phyloP scores from a whole-genome alignment of 345 rosid genomes.

The Boechera divaricarpa region DNA sequence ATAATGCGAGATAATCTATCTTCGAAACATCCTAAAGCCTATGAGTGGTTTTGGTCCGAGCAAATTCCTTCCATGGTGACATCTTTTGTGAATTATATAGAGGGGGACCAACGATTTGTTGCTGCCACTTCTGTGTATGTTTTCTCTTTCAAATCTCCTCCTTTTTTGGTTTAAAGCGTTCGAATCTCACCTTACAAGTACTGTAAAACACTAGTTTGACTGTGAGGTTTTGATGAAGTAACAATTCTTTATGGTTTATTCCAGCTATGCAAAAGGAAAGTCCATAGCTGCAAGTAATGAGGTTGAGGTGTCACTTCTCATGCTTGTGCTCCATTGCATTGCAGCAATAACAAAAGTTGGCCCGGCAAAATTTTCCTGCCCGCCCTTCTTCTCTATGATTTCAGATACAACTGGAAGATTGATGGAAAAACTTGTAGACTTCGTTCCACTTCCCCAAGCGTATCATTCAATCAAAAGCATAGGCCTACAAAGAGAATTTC shows the following conservation, averaged over 20 bases:
- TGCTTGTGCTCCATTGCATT: constrained; percentile 79
- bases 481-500: constrained; percentile 89
- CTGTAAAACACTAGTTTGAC: constrained; percentile 17
- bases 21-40: constrained; percentile 72
- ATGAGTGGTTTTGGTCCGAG: constrained; percentile 88
- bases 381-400: constrained; percentile 65
- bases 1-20: constrained; percentile 76
- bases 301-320: constrained; percentile 78
- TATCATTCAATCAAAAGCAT: constrained; percentile 71
- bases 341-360: constrained; percentile 92
- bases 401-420: constrained; percentile 82
- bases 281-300: constrained; percentile 54
- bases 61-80: constrained; percentile 67
- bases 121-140: constrained; percentile 73
- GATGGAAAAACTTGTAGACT: constrained; percentile 89
- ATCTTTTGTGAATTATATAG: constrained; percentile 73
- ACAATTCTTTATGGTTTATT: constrained; percentile 35
- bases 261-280: constrained; percentile 61
- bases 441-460: constrained; percentile 70
- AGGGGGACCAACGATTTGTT: constrained; percentile 65
- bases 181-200: constrained; percentile 18
- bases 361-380: constrained; percentile 80
- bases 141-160: constrained; percentile 36
- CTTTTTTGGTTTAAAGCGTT: constrained; percentile 14
- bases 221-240: constrained; percentile 35